Conservation (phyloP, 768 basidiomycete species). For the Termitomyces sp. region DNA sequence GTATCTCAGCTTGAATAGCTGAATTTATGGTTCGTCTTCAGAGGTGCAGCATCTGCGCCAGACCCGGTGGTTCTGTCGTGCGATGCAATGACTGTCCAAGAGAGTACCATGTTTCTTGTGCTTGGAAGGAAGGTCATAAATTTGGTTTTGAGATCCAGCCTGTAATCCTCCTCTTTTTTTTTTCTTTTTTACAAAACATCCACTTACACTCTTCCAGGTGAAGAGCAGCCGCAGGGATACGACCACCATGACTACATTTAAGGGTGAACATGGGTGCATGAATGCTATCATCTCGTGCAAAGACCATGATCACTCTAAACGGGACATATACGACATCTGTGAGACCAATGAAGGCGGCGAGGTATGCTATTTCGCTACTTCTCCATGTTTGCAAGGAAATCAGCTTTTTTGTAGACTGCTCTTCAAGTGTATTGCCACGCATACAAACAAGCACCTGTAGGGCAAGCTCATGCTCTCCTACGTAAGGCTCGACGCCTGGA, state of each 20-base stretch:
- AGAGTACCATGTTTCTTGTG: slow-evolving; percentile 87
- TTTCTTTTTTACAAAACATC: neutral
- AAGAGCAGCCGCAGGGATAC: slow-evolving; percentile 72
- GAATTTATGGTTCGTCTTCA: slow-evolving; percentile 21
- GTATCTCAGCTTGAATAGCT: neutral
- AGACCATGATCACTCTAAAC: slow-evolving; percentile 60
- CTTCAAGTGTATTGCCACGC: slow-evolving; percentile 81
- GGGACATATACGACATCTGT: slow-evolving; percentile 76
- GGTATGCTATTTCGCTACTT: slow-evolving; percentile 39
- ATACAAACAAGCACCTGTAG: slow-evolving; percentile 75
- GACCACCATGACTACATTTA: slow-evolving; percentile 64
- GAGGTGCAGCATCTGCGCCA: slow-evolving; percentile 74
- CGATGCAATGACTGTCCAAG: slow-evolving; percentile 78
- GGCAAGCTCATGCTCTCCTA: slow-evolving; percentile 76
- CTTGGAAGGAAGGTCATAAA: slow-evolving; percentile 75
- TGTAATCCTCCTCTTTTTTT: slow-evolving; percentile 33
- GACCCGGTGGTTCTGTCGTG: slow-evolving; percentile 71
- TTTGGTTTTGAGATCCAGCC: slow-evolving; percentile 93
- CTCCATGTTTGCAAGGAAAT: slow-evolving; percentile 2
- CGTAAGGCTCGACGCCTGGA: slow-evolving; percentile 89
- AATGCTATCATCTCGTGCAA: slow-evolving; percentile 72
- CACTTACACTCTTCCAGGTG: slow-evolving; percentile 39
- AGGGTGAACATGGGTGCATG: slow-evolving; percentile 76
- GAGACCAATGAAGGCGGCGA: slow-evolving; percentile 78
- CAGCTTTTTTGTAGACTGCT: slow-evolving; percentile 54